Base-by-base conservation (phyloP, 306 rosid genomes). In the Hippophae tibetana region DNA sequence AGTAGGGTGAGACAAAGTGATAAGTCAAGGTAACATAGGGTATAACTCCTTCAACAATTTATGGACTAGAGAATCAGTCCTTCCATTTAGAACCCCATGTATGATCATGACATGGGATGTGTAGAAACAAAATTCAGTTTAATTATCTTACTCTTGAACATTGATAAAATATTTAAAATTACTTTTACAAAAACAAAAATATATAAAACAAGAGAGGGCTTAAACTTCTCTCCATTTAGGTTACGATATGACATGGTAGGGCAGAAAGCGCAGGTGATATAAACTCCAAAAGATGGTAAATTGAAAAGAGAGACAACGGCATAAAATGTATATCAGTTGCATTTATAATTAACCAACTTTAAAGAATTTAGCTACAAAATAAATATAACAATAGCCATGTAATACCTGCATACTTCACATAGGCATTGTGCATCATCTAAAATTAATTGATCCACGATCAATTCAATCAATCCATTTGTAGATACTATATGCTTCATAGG, bases 361-460 rank as follows among this genome's bases (percentile, higher is more conserved):
- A 59, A 44, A 57, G 6, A 47, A 6, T 8, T 9, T 9, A 31
- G 63, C 43, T 43, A 50, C 14, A 59, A 52, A 9, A 8, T 44
- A 46, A 54, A 23, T 46, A 42, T 8, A 46, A 23, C 3, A 7
- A 7, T 13, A 41, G 40, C 56, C 41, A n/a, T 26, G 5, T 8
- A 52, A 59, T 85, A 92, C 98, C 96, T 74, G 82, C 77, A 92
- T 44, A 66, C 77, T 87, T 87, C 98, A 69, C 83, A 83, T 44
- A 92, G 79, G 72, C 92, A 83, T 67, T 76, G 98, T 70, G 89
- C 79, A 58, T 87, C 96, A 58, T 87, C 95, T 66, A 85, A 10
- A 78, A 76, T 83, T 56, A 92, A 65, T 66, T 81, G 94, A 52
- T 70, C 77, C 58, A 85, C 81, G 64, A 87, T 73, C 42, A 59